Evolutionary conservation across 73 alveolate species (phyloP).

Genomic region (Paramecium octaurelia): DNA sequence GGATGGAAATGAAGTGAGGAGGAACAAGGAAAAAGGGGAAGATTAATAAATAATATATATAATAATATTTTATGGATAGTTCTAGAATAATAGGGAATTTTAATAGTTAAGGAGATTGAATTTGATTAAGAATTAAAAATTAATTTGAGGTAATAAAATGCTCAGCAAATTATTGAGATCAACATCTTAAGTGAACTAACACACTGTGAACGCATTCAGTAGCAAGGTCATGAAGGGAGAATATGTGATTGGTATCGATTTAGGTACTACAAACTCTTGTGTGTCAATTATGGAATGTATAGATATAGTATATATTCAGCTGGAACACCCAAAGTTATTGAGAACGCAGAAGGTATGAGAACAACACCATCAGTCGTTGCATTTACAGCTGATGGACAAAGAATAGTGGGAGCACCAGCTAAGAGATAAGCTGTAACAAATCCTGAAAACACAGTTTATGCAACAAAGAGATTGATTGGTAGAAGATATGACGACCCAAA

Average conservation of each 20-base stretch:
- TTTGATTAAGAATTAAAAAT: conserved; percentile 4
- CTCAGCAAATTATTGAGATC: conserved; percentile 3
- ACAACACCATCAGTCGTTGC: conserved; percentile 98
- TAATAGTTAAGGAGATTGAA: not conserved
- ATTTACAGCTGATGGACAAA: conserved; percentile 83
- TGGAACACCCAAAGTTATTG: conserved; percentile 90
- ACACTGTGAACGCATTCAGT: not conserved
- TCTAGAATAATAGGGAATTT: not conserved
- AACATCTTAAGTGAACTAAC: not conserved
- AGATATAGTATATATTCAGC: not conserved
- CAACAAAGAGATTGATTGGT: conserved; percentile 93
- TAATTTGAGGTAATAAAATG: conserved; percentile 42
- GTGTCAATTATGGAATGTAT: conserved; percentile 94
- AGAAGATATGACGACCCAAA: conserved; percentile 87
- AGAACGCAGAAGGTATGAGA: conserved; percentile 96
- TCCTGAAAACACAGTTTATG: conserved; percentile 92
- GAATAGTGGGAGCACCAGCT: conserved; percentile 89
- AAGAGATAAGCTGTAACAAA: conserved; percentile 91
- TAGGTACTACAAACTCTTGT: conserved; percentile 99
- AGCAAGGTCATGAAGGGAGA: conserved; percentile 50
- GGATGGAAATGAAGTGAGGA: not conserved
- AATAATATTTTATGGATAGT: not conserved
- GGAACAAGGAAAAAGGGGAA: not conserved
- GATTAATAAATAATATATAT: not conserved
- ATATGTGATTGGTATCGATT: conserved; percentile 95